Evolutionary conservation across 1,139 yeast genomes (phyloP), one percentile per base, ranked within the genome.

Genomic region (Debaryomyces nepalensis): DNA sequence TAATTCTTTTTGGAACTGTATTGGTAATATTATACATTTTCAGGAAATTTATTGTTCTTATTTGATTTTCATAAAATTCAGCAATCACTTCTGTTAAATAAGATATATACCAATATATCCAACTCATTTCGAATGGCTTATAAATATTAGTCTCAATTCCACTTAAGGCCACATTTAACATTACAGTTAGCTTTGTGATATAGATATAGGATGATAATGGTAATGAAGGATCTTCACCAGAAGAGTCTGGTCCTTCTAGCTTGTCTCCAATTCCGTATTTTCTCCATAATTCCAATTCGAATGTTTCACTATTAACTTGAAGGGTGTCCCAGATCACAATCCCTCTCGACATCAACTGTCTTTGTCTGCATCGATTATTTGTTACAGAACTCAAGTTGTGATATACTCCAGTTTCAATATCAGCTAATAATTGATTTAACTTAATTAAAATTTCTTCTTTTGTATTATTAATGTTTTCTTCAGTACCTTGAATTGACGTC

Each of bases 141-240:
- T 87, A 88, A 12, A 90, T 63, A 23, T 87, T 89, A 33, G 88
- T 71, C 53, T 87, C 93, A 53, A 90, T 79, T 1, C 97, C 96
- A 45, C 81, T 75, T 23, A 89, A 63, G 2, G 81, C 75, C n/a
- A 84, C 80, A 56, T 87, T 85, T 15, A 80, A 57, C 96, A 90
- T 90, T 33, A 79, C 65, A 33, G 73, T 73, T 32, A 90, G 62
- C 58, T 93, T 93, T 46, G 76, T 72, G 50, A 69, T 72, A 59
- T 79, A 86, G 0, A 85, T 70, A 79, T 82, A 90, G 1, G 89
- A 79, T 3, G 93, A 76, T 11, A 87, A 62, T 1, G 93, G 84
- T 35, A 73, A 58, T 4, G 71, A 62, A 1, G 66, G 52, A n/a
- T 63, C 68, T 3, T 56, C 62, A 20, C 43, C 57, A 2, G 23